Conservation (phyloP, 116 monocot species). For the Cymodocea nodosa region DNA sequence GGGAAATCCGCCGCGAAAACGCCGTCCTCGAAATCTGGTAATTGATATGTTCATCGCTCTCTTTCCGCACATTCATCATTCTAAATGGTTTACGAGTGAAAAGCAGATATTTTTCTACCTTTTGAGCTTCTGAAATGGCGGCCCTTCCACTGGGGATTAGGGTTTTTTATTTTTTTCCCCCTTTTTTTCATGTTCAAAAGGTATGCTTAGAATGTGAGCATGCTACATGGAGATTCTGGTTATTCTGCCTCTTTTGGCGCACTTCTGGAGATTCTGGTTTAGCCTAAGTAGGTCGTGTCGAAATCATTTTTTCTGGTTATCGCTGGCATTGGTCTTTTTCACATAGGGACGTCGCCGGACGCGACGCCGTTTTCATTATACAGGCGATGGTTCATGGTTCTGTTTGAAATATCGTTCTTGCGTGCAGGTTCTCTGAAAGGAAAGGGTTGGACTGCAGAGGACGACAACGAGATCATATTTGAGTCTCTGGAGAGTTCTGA, state of each 20-base stretch:
- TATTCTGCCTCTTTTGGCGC: too few relatives aligned
- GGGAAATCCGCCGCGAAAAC: conserved; percentile 7
- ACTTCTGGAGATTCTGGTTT: too few relatives aligned
- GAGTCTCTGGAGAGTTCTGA: conserved; percentile 8
- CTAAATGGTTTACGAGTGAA: not conserved
- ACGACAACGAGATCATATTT: not conserved
- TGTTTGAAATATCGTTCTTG: not conserved
- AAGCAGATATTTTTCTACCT: too few relatives aligned
- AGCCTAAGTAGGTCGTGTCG: too few relatives aligned
- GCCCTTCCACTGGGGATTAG: too few relatives aligned
- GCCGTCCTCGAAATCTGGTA: conserved; percentile 5
- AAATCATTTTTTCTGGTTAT: too few relatives aligned
- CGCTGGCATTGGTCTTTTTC: too few relatives aligned
- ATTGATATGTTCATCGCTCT: not conserved
- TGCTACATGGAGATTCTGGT: too few relatives aligned
- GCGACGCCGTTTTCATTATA: not conserved
- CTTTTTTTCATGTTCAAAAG: too few relatives aligned
- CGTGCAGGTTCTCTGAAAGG: not conserved
- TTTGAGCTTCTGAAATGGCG: too few relatives aligned
- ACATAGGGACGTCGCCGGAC: not conserved
- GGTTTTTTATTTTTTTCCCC: too few relatives aligned
- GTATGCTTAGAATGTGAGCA: too few relatives aligned
- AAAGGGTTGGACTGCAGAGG: not conserved
- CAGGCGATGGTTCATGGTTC: not conserved
- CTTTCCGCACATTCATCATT: not conserved